phyloP scores from a whole-genome alignment of 305 asterid species.

The Fraxinus floribunda region DNA sequence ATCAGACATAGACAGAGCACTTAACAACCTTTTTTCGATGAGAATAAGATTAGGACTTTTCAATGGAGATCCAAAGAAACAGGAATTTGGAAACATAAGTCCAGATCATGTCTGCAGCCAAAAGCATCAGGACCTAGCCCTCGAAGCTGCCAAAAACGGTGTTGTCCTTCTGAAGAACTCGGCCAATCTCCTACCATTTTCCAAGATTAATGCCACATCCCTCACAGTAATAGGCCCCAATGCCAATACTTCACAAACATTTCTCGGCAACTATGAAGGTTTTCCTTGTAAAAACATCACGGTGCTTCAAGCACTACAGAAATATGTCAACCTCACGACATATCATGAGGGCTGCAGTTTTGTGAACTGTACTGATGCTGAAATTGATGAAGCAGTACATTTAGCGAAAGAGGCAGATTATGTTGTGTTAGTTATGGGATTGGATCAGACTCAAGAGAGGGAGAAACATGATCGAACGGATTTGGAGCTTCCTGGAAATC shows the following conservation, averaged over 20 bases:
- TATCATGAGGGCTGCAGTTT: slow-evolving; percentile 49
- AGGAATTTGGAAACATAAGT: slow-evolving; percentile 39
- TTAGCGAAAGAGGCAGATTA: slow-evolving; percentile 45
- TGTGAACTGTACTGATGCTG: slow-evolving; percentile 47
- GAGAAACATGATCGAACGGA: slow-evolving; percentile 55
- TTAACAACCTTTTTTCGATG: slow-evolving; percentile 50
- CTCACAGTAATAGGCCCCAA: slow-evolving; percentile 61
- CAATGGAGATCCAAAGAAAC: slow-evolving; percentile 48
- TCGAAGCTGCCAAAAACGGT: slow-evolving; percentile 59
- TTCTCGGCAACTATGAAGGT: slow-evolving; percentile 66
- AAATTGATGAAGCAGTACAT: slow-evolving; percentile 38
- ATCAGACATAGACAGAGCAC: slow-evolving; percentile 59
- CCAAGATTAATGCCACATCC: slow-evolving; percentile 36
- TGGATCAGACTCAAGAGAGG: slow-evolving; percentile 60
- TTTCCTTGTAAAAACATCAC: slow-evolving; percentile 51
- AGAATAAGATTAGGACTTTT: slow-evolving; percentile 67
- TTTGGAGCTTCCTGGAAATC: slow-evolving; percentile 61
- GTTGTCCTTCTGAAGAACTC: slow-evolving; percentile 67
- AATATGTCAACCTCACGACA: slow-evolving; percentile 22
- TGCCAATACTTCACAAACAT: slow-evolving; percentile 35
- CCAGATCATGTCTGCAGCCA: slow-evolving; percentile 45
- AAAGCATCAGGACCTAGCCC: slow-evolving; percentile 52
- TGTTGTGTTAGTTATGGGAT: slow-evolving; percentile 66
- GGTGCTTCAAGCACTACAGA: slow-evolving; percentile 51
- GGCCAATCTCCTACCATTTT: slow-evolving; percentile 46